A percentile compares a stretch with the other conserved stretches of the same genome.
Conservation (phyloP, 495 filamentous ascomycete genomes). For the Penicillium verhagenii region DNA sequence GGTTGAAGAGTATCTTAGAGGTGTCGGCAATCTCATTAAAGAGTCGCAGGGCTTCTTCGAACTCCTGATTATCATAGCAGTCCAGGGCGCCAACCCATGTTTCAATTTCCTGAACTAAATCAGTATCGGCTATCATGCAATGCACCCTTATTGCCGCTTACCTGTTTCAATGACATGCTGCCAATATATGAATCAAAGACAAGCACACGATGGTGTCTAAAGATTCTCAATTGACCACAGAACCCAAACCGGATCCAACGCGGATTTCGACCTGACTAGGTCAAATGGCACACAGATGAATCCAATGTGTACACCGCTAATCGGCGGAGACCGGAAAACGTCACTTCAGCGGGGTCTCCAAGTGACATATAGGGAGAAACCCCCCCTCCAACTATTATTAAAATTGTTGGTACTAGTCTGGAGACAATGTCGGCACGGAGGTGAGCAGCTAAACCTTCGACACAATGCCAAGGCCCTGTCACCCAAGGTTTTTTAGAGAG, state of each 20-base stretch:
- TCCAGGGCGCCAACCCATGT: slow-evolving; percentile 92
- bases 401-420: slow-evolving; percentile 7
- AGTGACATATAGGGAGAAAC: not conserved
- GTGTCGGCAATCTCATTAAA: slow-evolving; percentile 92
- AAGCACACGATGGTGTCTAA: not conserved
- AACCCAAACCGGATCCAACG: not conserved
- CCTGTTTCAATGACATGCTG: slow-evolving; percentile 44
- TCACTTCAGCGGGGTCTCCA: slow-evolving; percentile 3
- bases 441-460: not conserved
- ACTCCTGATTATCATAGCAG: slow-evolving; percentile 95
- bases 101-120: slow-evolving; percentile 85
- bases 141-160: slow-evolving; percentile 11
- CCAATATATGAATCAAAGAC: not conserved
- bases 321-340: slow-evolving; percentile 1
- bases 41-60: slow-evolving; percentile 75
- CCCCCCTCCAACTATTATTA: slow-evolving; percentile 7
- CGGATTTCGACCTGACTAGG: not conserved
- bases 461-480: slow-evolving; percentile 5
- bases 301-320: slow-evolving; percentile 12
- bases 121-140: slow-evolving; percentile 8
- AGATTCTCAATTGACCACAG: not conserved
- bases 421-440: slow-evolving; percentile 8
- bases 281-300: not conserved
- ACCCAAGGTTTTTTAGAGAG: not conserved
- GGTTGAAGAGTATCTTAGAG: slow-evolving; percentile 98